Base-by-base conservation (phyloP, 176 grass and related monocot genomes). In the Alopecurus myosuroides region DNA sequence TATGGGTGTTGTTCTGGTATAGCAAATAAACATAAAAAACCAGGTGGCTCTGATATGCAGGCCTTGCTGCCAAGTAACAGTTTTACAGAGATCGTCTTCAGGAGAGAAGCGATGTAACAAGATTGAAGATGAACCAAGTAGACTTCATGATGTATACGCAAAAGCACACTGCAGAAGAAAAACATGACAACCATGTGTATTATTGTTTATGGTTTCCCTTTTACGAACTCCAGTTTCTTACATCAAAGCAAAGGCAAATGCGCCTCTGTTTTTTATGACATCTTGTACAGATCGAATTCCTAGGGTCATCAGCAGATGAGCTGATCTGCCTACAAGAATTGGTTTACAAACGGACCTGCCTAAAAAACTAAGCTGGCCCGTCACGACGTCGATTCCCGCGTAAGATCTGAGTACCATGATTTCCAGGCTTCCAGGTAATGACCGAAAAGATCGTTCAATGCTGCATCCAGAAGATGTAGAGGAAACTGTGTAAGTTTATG, bases 381-480 rank as follows among this genome's bases (percentile, higher is more conserved):
- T 89, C 62, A 88, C 31, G 80, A 76, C 31, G 63, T 36, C 14
- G 39, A 69, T 70, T 77, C 91, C 78, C 86, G 68, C 40, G 81
- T 84, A 55, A 93, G 33, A 77, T 86, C 85, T 25, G 44, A 34
- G 74, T 94, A 89, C 97, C 97, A 98, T 42, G 97, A 90, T 40
- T 89, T 95, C 97, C 93, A 98, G 51, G 97, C 97, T 50, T 98
- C 93, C 69, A 90, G 49, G 48, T 94, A 98, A 55, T 98, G 97
- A 52, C 89, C 85, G 68, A 98, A 98, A 44, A 98, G 93, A 60
- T 98, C 93, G 34, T 78, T 94, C 74, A 95, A 58, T n/a, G 89
- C 97, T 98, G 82, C 80, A 85, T 45, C 18, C n/a, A 48, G 18
- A 51, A 86, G 74, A 65, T 14, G 8, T 45, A n/a, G 61, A 70